These are phyloP conservation scores for Talaromyces marneffei DNA, from an alignment of 2,329 filamentous ascomycete species.

Conservation along the genomic window DNA sequence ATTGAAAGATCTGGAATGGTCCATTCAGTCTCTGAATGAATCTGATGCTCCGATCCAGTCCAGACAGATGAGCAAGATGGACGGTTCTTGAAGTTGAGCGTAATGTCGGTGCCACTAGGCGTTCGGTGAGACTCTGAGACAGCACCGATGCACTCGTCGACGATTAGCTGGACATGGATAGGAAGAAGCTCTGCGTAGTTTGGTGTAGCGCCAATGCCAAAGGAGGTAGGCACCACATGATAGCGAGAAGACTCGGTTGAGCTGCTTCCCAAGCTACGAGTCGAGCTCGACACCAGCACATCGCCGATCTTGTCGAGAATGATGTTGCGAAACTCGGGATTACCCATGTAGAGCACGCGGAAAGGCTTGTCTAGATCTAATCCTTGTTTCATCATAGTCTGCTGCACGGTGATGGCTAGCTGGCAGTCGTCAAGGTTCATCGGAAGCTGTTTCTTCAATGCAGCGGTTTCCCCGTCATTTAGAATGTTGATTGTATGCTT, in stretches of 20 bases:
- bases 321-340: constrained; percentile 33
- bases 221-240: constrained; percentile 45
- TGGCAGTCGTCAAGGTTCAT: constrained; percentile 26
- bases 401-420: constrained; percentile 38
- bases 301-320: constrained; percentile 46
- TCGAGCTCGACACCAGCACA: constrained; percentile 39
- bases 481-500: constrained; percentile 39
- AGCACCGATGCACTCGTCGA: constrained; percentile 42
- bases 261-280: constrained; percentile 27
- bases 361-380: constrained; percentile 40
- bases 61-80: constrained; percentile 34
- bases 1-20: constrained; percentile 43
- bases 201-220: constrained; percentile 39
- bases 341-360: constrained; percentile 40
- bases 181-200: constrained; percentile 46
- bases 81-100: constrained; percentile 36
- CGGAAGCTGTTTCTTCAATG: constrained; percentile 26
- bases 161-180: constrained; percentile 43
- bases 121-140: constrained; percentile 20
- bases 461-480: constrained; percentile 24
- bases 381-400: constrained; percentile 38
- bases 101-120: constrained; percentile 28
- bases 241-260: constrained; percentile 41
- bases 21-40: constrained; percentile 39
- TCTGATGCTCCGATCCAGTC: constrained; percentile 32